phyloP scores from a whole-genome alignment of 441 rosid species.

The Gossypium davidsonii region DNA sequence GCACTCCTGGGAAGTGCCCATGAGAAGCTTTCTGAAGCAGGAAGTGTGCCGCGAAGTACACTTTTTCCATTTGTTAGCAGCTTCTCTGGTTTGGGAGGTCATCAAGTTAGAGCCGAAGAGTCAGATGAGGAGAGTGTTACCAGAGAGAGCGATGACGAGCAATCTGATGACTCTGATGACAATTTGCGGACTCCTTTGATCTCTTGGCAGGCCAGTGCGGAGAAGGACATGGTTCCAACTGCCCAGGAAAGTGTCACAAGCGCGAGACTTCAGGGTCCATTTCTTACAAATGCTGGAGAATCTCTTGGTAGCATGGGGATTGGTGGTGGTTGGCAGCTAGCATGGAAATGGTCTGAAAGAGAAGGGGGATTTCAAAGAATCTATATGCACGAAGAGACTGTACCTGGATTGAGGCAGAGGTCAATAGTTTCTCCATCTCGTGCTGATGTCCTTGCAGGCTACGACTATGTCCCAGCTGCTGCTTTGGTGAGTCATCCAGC shows the following conservation, averaged over 20 bases:
- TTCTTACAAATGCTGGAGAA: slow-evolving; percentile 51
- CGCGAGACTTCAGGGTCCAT: slow-evolving; percentile 52
- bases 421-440: slow-evolving; percentile 66
- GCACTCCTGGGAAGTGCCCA: slow-evolving; percentile 92
- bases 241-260: slow-evolving; percentile 49
- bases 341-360: slow-evolving; percentile 88
- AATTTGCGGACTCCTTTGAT: slow-evolving; percentile 83
- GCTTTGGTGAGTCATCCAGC: slow-evolving; percentile 93
- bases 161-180: slow-evolving; percentile 73
- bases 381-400: slow-evolving; percentile 72
- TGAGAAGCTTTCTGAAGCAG: slow-evolving; percentile 70
- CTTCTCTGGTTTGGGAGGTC: slow-evolving; percentile 78
- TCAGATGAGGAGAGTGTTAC: slow-evolving; percentile 82
- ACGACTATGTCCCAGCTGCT: slow-evolving; percentile 70
- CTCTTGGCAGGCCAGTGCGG: slow-evolving; percentile 79
- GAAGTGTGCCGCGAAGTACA: slow-evolving; percentile 71
- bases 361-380: slow-evolving; percentile 74
- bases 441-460: slow-evolving; percentile 43
- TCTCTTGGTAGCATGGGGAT: slow-evolving; percentile 56
- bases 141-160: slow-evolving; percentile 70
- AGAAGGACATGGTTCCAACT: slow-evolving; percentile 51
- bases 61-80: slow-evolving; percentile 88
- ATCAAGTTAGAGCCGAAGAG: slow-evolving; percentile 53
- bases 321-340: slow-evolving; percentile 98
- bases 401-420: slow-evolving; percentile 59